These are phyloP conservation scores for Nematodospora anomalae DNA, from an alignment of 1,139 yeast genomes.

Conservation along the genomic window DNA sequence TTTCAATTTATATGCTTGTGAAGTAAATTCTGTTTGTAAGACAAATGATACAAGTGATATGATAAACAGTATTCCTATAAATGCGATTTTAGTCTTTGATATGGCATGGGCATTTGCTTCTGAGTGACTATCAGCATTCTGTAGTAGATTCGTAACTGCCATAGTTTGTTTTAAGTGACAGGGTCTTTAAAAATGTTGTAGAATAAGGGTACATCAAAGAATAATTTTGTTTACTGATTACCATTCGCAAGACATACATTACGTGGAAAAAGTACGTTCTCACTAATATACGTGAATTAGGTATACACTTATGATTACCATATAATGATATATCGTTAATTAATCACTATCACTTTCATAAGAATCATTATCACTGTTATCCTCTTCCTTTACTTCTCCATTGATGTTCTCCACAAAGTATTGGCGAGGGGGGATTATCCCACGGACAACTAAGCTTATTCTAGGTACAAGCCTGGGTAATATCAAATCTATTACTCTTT, in stretches of 20 bases:
- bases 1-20: conserved; percentile 60
- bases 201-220: neutral
- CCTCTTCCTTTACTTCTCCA: conserved; percentile 15
- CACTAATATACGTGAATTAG: no score
- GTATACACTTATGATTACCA: no score
- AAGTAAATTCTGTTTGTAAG: conserved; percentile 76
- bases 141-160: conserved; percentile 20
- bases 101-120: conserved; percentile 11
- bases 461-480: conserved; percentile 56
- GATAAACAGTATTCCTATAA: conserved; percentile 58
- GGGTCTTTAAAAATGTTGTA: neutral
- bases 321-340: neutral
- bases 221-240: no score
- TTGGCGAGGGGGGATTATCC: conserved; percentile 36
- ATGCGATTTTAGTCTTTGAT: conserved; percentile 43
- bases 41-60: conserved; percentile 68
- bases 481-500: conserved; percentile 57
- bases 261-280: no score
- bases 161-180: conserved; percentile 8
- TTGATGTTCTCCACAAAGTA: conserved; percentile 30
- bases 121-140: conserved; percentile 11
- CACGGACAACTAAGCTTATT: conserved; percentile 38
- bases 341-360: conserved; percentile 31
- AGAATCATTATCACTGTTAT: conserved; percentile 10
- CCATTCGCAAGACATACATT: no score